phyloP scores from a whole-genome alignment of 257 asterid species.

The Galeopsis tetrahit region DNA sequence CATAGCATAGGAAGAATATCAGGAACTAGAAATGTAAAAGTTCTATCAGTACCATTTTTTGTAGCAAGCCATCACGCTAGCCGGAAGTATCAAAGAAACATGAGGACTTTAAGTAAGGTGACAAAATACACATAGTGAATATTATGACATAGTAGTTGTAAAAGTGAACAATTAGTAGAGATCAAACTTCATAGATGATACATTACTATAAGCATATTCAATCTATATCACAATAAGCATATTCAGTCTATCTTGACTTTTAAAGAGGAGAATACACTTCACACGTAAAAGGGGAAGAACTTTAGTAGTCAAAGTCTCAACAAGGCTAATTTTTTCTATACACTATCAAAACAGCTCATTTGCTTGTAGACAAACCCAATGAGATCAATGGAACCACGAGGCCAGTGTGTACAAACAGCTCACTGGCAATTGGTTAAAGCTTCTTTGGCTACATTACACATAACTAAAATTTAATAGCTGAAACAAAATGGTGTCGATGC shows the following conservation, averaged over 20 bases:
- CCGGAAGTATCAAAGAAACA: not conserved
- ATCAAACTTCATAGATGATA: conserved; percentile 14
- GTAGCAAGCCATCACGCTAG: not conserved
- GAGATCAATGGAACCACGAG: not conserved
- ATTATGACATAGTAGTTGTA: conserved; percentile 12
- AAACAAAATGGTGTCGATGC: conserved; percentile 36
- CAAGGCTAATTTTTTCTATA: conserved; percentile 4
- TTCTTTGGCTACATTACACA: conserved; percentile 23
- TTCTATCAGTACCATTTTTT: not conserved
- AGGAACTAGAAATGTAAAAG: not conserved
- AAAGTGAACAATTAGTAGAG: not conserved
- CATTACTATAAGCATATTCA: not conserved
- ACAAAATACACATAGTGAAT: not conserved
- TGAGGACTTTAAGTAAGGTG: not conserved
- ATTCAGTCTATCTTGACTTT: not conserved
- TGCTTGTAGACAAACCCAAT: conserved; percentile 24
- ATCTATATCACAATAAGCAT: not conserved
- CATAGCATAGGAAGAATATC: not conserved
- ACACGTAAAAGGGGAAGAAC: not conserved
- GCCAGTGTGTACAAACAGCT: not conserved
- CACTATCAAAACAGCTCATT: conserved; percentile 9
- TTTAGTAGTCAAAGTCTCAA: not conserved
- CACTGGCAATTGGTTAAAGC: conserved; percentile 20
- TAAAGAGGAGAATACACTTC: conserved; percentile 1
- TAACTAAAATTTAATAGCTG: conserved; percentile 7